Evolutionary conservation across 2,329 filamentous ascomycete genomes (phyloP).

Genomic region (Pyricularia sp.): DNA sequence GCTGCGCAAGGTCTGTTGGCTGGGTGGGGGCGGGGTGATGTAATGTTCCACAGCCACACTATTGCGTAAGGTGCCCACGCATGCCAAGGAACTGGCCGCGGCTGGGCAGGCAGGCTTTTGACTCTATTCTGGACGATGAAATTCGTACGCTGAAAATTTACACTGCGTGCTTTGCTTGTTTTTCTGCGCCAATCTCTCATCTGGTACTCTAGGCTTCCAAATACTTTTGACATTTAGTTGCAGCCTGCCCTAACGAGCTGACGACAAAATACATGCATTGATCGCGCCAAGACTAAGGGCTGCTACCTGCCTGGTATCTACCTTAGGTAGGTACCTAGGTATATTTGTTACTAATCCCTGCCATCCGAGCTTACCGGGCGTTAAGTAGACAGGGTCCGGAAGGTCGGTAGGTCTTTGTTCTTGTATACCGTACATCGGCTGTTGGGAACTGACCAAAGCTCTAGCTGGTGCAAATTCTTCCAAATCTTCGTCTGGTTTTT

Average conservation of each 20-base stretch:
- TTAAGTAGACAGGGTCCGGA: background rate
- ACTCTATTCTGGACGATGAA: background rate
- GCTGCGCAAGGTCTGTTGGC: background rate
- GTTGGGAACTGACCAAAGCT: background rate
- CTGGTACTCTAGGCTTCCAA: background rate
- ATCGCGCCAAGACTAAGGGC: background rate
- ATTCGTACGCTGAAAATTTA: background rate
- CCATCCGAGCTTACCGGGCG: background rate
- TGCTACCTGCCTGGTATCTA: too few relatives aligned
- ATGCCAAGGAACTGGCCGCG: background rate
- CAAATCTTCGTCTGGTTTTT: background rate
- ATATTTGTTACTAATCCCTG: background rate
- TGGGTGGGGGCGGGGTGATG: constrained; percentile 12
- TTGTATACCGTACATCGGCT: background rate
- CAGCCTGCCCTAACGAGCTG: background rate
- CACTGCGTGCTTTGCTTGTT: background rate
- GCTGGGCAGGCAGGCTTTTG: background rate
- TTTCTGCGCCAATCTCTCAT: background rate
- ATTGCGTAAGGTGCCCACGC: constrained; percentile 19
- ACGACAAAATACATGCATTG: background rate
- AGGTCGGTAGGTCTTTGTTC: background rate
- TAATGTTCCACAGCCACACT: constrained; percentile 21
- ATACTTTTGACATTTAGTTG: background rate
- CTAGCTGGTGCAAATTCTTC: background rate
- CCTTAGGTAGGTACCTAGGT: too few relatives aligned